Conservation (phyloP, 2,329 filamentous ascomycete genomes). For the Ceratocystis ficicola region DNA sequence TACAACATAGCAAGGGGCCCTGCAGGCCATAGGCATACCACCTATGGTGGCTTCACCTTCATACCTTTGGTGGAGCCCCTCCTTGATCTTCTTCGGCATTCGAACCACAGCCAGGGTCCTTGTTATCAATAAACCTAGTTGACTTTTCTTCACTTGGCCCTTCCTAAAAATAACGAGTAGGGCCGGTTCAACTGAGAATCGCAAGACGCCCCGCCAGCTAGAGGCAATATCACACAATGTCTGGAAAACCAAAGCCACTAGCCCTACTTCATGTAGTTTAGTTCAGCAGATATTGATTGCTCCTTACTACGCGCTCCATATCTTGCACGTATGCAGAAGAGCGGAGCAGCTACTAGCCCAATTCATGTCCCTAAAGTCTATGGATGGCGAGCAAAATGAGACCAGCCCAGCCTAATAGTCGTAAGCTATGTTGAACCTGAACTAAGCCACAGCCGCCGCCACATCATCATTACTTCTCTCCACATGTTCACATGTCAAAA, state of each 20-base stretch:
- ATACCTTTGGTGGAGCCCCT: neutral
- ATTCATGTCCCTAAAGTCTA: neutral
- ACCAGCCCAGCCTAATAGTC: too few relatives aligned
- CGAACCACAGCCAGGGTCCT: neutral
- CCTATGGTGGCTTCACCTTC: neutral
- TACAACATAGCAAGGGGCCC: too few relatives aligned
- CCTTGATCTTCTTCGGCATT: neutral
- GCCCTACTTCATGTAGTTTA: too few relatives aligned
- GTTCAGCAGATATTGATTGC: too few relatives aligned
- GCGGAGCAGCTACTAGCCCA: neutral
- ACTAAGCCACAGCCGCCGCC: neutral
- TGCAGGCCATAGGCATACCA: neutral
- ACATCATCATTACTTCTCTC: neutral
- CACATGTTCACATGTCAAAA: slow-evolving; percentile 7
- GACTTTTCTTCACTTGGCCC: neutral
- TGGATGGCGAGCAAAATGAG: neutral
- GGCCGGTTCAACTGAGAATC: neutral
- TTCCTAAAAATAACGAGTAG: neutral
- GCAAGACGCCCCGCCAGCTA: too few relatives aligned
- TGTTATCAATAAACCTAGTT: too few relatives aligned
- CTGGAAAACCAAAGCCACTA: too few relatives aligned
- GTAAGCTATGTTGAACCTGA: too few relatives aligned
- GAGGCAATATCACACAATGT: too few relatives aligned
- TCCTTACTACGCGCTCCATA: neutral
- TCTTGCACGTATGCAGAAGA: neutral